These are phyloP conservation scores for Dendrocalamus sinicus DNA, from an alignment of 176 grass and related monocot genomes.

Conservation along the genomic window DNA sequence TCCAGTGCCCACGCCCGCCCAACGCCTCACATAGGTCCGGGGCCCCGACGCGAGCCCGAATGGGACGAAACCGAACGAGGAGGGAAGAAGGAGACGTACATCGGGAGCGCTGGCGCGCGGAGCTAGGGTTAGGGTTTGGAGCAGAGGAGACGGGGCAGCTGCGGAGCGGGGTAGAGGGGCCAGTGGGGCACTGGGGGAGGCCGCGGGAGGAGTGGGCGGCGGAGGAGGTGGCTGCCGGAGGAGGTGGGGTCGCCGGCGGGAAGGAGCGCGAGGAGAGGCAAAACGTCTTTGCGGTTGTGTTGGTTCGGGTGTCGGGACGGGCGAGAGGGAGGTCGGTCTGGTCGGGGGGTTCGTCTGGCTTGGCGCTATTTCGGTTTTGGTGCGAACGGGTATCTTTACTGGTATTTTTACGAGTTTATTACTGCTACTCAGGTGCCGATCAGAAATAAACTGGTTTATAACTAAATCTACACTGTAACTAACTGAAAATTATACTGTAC, in stretches of 20 bases:
- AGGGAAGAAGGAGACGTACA: conserved; percentile 31
- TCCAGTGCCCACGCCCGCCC: too few species aligned
- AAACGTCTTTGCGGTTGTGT: neutral
- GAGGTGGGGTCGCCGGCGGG: conserved; percentile 35
- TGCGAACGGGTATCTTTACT: too few species aligned
- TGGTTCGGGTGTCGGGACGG: too few species aligned
- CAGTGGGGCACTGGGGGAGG: neutral
- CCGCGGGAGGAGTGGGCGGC: neutral
- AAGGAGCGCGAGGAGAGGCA: conserved; percentile 34
- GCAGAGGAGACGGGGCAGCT: neutral
- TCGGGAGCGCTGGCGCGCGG: neutral
- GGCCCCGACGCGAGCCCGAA: neutral
- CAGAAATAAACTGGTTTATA: too few species aligned
- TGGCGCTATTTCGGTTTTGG: too few species aligned
- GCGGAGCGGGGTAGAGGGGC: neutral
- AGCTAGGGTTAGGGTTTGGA: conserved; percentile 73
- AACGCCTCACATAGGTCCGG: neutral
- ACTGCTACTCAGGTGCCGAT: too few species aligned
- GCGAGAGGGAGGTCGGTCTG: too few species aligned
- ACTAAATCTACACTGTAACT: fast-evolving
- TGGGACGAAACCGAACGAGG: neutral
- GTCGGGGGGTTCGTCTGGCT: too few species aligned
- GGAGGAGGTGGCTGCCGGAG: neutral
- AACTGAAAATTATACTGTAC: too few species aligned
- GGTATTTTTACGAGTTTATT: too few species aligned